Evolutionary conservation across 805 yeast genomes (phyloP), one percentile per base, ranked within the genome.

Genomic region (Spathaspora hagerdaliae): DNA sequence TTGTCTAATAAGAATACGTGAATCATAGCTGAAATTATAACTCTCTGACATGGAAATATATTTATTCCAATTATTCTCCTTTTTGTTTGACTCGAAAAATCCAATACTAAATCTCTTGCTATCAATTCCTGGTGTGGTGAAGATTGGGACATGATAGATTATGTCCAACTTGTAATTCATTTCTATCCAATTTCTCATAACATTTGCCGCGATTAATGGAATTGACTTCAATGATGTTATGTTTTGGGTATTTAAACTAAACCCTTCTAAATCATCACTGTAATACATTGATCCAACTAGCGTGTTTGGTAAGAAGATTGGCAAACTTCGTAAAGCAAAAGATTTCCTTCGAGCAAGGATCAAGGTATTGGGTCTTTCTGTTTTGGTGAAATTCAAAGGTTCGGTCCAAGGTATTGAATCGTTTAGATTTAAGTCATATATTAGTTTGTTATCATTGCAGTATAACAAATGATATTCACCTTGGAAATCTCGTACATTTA

Each of bases 91-190:
- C 29, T 50, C 49, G n/a, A 45, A 45, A 13, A 48, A 42, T 10
- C 39, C 39, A 19, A 38, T 12, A 27, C 46, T 45, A 41, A 34
- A 53, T 27, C 51, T 47, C 36, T 50, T 53, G 42, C 57, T 54
- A 40, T 61, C 65, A 7, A 61, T 49, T 14, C 51, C 53, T 1
- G 71, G 72, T 2, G 70, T 56, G 7, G 60, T 48, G 27, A 65
- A 44, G 2, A 66, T 34, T 0, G 71, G 69, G 15, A 64, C 42
- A 46, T 65, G 72, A 14, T 56, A 36, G 12, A 60, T 41, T 8
- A 51, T 37, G 24, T 50, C 53, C 12, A 47, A 45, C 12, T 48
- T 45, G 27, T 42, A 45, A 39, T 51, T 52, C 19, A 62, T 24
- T 44, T 64, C 69, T 7, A 63, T n/a, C 71, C 69, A 65, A 29